These are phyloP conservation scores for Ploettnerulaceae sp. DNA, from an alignment of 2,329 filamentous ascomycete genomes.

Conservation along the genomic window DNA sequence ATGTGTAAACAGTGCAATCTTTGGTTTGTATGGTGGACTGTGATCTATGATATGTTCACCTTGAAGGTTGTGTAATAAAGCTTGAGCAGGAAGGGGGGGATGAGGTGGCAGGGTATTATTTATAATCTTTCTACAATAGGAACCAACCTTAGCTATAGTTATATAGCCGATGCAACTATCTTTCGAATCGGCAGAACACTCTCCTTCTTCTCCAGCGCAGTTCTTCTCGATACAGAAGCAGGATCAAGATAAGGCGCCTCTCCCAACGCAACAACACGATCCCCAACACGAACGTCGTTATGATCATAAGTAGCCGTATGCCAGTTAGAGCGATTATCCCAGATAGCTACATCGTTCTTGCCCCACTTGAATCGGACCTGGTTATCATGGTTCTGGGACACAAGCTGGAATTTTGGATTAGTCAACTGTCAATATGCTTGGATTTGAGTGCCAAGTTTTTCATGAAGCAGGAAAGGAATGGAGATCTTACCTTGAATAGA, in stretches of 20 bases:
- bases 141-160: too few relatives aligned
- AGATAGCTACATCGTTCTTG: constrained; percentile 48
- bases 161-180: too few relatives aligned
- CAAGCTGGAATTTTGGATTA: constrained; percentile 11
- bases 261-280: constrained; percentile 45
- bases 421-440: neutral
- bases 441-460: constrained; percentile 34
- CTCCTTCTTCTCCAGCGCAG: constrained; percentile 41
- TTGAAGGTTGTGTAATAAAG: too few relatives aligned
- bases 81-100: too few relatives aligned
- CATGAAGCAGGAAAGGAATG: constrained; percentile 38
- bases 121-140: too few relatives aligned
- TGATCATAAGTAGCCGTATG: constrained; percentile 60
- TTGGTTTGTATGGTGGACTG: too few relatives aligned
- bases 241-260: constrained; percentile 52
- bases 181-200: too few relatives aligned
- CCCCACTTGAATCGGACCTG: constrained; percentile 52
- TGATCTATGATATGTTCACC: too few relatives aligned
- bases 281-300: constrained; percentile 40
- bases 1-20: too few relatives aligned
- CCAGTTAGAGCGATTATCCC: constrained; percentile 56
- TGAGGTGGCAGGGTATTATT: too few relatives aligned
- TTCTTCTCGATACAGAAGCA: constrained; percentile 57
- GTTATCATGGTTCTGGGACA: constrained; percentile 49
- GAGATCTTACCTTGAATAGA: constrained; percentile 25